Percentiles rank a stretch among this genome's conserved stretches.
phyloP scores from a whole-genome alignment of 2,329 filamentous ascomycete genomes.

The Biscogniauxia marginata region DNA sequence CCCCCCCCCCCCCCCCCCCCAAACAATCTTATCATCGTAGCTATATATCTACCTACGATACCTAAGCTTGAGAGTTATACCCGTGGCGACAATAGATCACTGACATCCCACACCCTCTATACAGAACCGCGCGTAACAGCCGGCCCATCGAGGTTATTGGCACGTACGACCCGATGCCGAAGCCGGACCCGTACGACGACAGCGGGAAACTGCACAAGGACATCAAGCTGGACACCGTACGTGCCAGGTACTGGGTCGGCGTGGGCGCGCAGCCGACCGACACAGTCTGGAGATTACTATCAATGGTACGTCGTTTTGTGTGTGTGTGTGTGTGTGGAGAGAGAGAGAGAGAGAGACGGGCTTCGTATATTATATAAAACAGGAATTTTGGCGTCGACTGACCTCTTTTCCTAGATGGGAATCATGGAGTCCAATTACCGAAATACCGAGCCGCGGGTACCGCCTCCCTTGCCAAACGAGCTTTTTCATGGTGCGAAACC shows the following conservation, averaged over 20 bases:
- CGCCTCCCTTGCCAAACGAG: constrained; percentile 25
- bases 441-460: constrained; percentile 26
- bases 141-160: constrained; percentile 92
- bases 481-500: constrained; percentile 8
- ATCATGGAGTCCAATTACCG: constrained; percentile 40
- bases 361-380: too few species aligned
- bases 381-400: too few species aligned
- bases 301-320: constrained; percentile 59
- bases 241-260: constrained; percentile 94
- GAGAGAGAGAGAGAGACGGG: too few species aligned
- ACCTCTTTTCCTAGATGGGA: constrained; percentile 25
- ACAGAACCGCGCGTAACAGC: constrained; percentile 79
- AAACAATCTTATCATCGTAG: neutral
- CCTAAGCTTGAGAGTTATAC: neutral
- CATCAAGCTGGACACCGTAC: constrained; percentile 76
- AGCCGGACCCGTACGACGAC: constrained; percentile 56
- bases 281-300: constrained; percentile 80
- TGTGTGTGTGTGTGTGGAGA: too few species aligned
- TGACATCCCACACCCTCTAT: neutral
- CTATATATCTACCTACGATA: neutral
- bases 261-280: constrained; percentile 95
- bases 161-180: constrained; percentile 69
- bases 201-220: constrained; percentile 82
- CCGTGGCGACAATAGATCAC: neutral
- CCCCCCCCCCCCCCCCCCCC: neutral